Evolutionary conservation across 768 basidiomycete genomes (phyloP).

Genomic region (Sarcodon sp.): DNA sequence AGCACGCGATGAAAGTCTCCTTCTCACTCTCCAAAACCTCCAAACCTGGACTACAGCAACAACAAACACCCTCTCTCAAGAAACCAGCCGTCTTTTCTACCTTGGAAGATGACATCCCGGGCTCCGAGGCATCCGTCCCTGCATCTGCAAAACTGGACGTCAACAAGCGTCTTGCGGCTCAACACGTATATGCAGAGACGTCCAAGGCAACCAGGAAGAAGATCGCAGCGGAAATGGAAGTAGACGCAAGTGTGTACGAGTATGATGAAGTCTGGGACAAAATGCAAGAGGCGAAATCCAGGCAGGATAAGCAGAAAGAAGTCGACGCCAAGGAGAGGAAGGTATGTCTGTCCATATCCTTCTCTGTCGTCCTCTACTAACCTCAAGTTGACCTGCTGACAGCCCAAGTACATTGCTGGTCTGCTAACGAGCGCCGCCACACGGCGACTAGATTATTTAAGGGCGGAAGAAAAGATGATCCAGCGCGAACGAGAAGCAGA

Average conservation of each 20-base stretch:
- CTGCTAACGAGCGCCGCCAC: conserved; percentile 77
- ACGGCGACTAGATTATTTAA: conserved; percentile 73
- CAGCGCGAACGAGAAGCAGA: conserved; percentile 86
- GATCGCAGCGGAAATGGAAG: conserved; percentile 65
- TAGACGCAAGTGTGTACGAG: conserved; percentile 79
- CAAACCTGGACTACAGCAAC: conserved; percentile 39
- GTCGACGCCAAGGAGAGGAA: conserved; percentile 66
- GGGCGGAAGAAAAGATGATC: conserved; percentile 98
- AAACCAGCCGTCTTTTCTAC: conserved; percentile 52
- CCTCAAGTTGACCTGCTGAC: conserved; percentile 6
- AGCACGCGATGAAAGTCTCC: conserved; percentile 67
- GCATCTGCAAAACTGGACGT: conserved; percentile 25
- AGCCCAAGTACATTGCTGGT: conserved; percentile 90
- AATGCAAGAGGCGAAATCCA: conserved; percentile 79
- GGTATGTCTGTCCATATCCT: conserved; percentile 27
- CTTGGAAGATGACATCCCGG: conserved; percentile 48
- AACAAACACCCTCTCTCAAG: conserved; percentile 33
- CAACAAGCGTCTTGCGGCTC: conserved; percentile 45
- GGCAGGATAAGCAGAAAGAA: conserved; percentile 68
- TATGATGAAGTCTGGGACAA: conserved; percentile 96
- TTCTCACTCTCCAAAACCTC: conserved; percentile 53
- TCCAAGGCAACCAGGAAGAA: conserved; percentile 59
- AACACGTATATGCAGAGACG: conserved; percentile 31
- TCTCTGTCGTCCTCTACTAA: conserved; percentile 5
- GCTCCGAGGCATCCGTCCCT: conserved; percentile 35